Base-by-base conservation (phyloP, 352 stramenopile species). In the Phytophthora crassamura region DNA sequence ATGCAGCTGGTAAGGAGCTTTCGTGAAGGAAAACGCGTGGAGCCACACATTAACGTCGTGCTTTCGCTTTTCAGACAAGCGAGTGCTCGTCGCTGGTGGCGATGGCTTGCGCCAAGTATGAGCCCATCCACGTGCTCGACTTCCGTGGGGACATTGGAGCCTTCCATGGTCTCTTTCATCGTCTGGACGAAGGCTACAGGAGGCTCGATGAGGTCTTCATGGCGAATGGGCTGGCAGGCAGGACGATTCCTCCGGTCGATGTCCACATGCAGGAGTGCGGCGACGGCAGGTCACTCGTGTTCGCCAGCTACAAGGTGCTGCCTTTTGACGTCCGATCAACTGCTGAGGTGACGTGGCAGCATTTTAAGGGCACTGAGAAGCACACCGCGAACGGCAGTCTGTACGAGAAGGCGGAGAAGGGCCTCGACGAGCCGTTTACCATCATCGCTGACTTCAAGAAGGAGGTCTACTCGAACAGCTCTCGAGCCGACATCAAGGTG, bases 371-470 rank as follows among this genome's bases (percentile, higher is more conserved):
- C 4, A 32, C 60, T 0, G 50, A 76, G 36, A 76, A 76, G 28
- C 68, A 76, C 12, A 36, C 67, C 5, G 56, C 36, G 3, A 58
- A 64, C 25, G 68, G 63, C 2, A 64, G 43, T 46, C 38, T 76
- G 4, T 76, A 72, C 39, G 64, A 72, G 39, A 72, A 72, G 33
- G 43, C 57, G 18, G 64, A 66, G 12, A 72, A 72, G 58, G 57
- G 35, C 40, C 64, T 72, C 5, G 64, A 68, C 15, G 64, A 68
- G 45, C 64, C 64, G 10, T 68, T 82, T 39, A 82, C 74, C 6
- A 80, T 88, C 40, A 59, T 88, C 38, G 78, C 81, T 12, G 78
- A 74, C 45, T 77, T 83, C 54, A 72, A 69, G 42, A 75, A 85
- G 12, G 78, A 88, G 56, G 32, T 77, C 2, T 53, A 59, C n/a